A percentile compares a stretch with the other conserved stretches of the same genome.
Conservation (phyloP, 169 alveolate genomes). For the Plasmodium vinckei region DNA sequence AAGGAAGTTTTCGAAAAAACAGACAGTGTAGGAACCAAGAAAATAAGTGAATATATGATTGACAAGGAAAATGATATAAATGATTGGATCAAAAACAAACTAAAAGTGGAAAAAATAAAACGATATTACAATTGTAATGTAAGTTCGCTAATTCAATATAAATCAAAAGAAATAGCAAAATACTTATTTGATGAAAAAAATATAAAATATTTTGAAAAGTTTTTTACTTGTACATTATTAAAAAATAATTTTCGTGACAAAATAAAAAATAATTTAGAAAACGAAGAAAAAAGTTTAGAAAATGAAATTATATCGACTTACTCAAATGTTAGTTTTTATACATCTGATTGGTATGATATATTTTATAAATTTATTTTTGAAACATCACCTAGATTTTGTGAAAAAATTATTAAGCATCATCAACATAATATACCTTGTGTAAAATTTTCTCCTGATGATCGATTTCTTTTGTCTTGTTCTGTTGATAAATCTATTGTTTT, state of each 20-base stretch:
- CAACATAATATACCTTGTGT: slow-evolving; percentile 66
- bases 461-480: slow-evolving; percentile 64
- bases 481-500: slow-evolving; percentile 57
- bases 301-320: slow-evolving; percentile 46
- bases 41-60: background rate
- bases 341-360: slow-evolving; percentile 75
- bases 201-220: slow-evolving; percentile 5
- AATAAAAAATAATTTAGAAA: background rate
- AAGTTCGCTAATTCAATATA: slow-evolving; percentile 57
- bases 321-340: slow-evolving; percentile 58
- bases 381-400: slow-evolving; percentile 52
- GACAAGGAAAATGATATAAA: background rate
- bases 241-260: slow-evolving; percentile 22
- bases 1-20: too few relatives aligned
- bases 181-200: slow-evolving; percentile 36
- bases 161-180: slow-evolving; percentile 36
- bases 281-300: background rate
- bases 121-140: slow-evolving; percentile 28
- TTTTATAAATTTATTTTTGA: slow-evolving; percentile 52
- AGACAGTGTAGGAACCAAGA: background rate
- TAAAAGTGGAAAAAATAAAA: background rate
- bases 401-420: slow-evolving; percentile 43
- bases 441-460: slow-evolving; percentile 71
- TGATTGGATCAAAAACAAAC: background rate
- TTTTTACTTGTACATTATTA: background rate